Conservation (phyloP, 2,329 filamentous ascomycete species). For the Hymenoscyphus repandus region DNA sequence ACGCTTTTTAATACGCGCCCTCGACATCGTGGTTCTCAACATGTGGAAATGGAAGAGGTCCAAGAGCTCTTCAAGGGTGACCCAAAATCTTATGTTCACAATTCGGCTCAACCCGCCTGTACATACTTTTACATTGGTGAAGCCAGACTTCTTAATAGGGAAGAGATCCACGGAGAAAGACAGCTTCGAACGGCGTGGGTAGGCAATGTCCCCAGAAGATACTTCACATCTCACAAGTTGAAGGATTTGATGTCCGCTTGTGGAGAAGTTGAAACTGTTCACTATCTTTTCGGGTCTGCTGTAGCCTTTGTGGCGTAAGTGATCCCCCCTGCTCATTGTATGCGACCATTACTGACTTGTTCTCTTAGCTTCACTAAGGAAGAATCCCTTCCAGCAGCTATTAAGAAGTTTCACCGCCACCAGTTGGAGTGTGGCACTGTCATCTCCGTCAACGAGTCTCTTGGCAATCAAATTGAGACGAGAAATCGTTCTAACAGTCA, state of each 20-base stretch:
- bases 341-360: not conserved
- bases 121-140: constrained; percentile 1
- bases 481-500: constrained; percentile 8
- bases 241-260: constrained; percentile 16
- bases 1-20: not conserved
- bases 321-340: not conserved
- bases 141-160: not conserved
- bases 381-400: constrained; percentile 9
- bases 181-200: constrained; percentile 15
- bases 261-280: constrained; percentile 23
- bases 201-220: constrained; percentile 2
- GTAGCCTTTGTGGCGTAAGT: constrained; percentile 23
- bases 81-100: not conserved
- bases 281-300: constrained; percentile 7
- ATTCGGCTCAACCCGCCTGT: not conserved
- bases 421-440: not conserved
- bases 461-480: not conserved
- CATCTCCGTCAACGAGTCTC: not conserved
- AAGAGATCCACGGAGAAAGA: not conserved
- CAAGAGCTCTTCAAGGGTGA: not conserved
- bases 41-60: not conserved
- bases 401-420: constrained; percentile 3
- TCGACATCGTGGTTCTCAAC: not conserved
- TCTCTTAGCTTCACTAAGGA: not conserved
- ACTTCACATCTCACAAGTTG: constrained; percentile 17